Evolutionary conservation across 192 early-diverging fungal genomes (phyloP).

Genomic region (Mortierella claussenii): DNA sequence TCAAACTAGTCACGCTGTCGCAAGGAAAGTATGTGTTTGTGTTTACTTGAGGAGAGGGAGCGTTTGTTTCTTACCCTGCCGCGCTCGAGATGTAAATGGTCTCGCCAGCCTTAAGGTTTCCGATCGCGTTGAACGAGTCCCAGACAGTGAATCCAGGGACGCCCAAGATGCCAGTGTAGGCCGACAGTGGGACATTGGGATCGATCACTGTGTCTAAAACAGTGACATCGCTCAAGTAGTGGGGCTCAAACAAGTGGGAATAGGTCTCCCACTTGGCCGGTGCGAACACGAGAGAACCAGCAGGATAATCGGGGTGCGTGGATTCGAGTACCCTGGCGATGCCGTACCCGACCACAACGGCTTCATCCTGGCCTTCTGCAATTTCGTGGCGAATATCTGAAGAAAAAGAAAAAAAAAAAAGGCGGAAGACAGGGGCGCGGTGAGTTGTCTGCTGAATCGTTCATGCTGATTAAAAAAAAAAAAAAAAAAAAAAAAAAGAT

Average conservation of each 20-base stretch:
- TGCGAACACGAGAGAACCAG: conserved; percentile 68
- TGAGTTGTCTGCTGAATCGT: too few species aligned
- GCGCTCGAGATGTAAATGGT: conserved; percentile 81
- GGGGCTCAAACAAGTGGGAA: conserved; percentile 50
- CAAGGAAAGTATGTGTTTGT: too few species aligned
- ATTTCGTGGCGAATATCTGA: conserved; percentile 42
- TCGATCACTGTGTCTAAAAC: conserved; percentile 81
- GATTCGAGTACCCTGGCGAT: conserved; percentile 78
- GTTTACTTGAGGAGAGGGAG: too few species aligned
- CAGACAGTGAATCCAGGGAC: conserved; percentile 31
- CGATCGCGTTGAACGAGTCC: conserved; percentile 66
- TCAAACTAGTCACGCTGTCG: too few species aligned
- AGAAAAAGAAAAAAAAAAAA: conserved; percentile 47
- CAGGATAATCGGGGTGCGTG: conserved; percentile 62
- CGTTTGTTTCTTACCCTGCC: conserved; percentile 59
- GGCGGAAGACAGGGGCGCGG: neutral
- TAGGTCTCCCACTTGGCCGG: conserved; percentile 60
- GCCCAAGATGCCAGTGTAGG: conserved; percentile 30
- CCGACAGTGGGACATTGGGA: conserved; percentile 13
- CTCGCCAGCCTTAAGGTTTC: conserved; percentile 83
- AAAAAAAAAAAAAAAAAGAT: conserved; percentile 45
- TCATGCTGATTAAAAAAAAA: neutral
- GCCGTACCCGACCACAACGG: conserved; percentile 68
- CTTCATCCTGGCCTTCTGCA: conserved; percentile 10
- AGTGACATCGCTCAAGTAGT: conserved; percentile 57